Evolutionary conservation across 257 asterid genomes (phyloP).

Genomic region (Ophiorrhiza pumila): DNA sequence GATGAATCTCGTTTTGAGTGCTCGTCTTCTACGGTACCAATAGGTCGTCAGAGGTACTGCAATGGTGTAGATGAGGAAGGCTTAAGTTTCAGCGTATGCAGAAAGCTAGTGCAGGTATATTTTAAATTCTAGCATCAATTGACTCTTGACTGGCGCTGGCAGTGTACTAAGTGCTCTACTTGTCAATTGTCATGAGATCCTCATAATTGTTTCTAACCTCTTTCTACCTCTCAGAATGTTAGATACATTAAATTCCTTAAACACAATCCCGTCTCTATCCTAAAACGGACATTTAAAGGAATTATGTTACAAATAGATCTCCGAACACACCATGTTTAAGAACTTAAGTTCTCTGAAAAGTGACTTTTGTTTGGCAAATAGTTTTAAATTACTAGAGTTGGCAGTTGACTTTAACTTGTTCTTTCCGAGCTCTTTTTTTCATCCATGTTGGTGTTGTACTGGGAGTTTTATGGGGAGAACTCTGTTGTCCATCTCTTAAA

Average conservation of each 20-base stretch:
- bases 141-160: neutral
- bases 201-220: neutral
- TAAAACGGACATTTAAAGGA: neutral
- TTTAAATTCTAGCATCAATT: conserved; percentile 5
- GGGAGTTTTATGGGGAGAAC: neutral
- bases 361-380: neutral
- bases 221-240: neutral
- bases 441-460: neutral
- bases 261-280: neutral
- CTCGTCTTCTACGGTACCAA: conserved; percentile 19
- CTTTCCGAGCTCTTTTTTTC: neutral
- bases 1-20: conserved; percentile 30
- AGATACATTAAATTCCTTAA: neutral
- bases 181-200: conserved; percentile 7
- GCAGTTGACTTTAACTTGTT: neutral
- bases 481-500: neutral
- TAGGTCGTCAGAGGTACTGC: conserved; percentile 31
- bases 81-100: conserved; percentile 83
- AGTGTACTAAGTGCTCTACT: neutral
- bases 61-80: conserved; percentile 51
- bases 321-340: neutral
- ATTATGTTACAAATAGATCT: neutral
- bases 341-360: neutral
- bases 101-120: conserved; percentile 79
- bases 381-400: neutral